Evolutionary conservation across 805 yeast genomes (phyloP), one percentile per base, ranked within the genome.

Genomic region (Ogataea neopini): DNA sequence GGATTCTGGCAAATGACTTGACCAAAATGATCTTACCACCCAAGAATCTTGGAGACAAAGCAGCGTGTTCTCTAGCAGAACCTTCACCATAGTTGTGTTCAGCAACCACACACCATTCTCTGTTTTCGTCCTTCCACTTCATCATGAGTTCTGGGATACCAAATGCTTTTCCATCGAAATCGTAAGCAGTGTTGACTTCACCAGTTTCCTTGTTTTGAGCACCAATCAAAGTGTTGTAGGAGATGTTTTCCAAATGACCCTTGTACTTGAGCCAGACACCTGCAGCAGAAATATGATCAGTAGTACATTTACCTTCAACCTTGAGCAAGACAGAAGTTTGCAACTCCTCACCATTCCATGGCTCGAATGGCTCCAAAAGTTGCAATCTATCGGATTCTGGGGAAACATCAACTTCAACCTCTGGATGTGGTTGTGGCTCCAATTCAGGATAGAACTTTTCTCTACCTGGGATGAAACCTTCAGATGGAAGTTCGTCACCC

Each of bases 41-140:
- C 38, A 94, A 77, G 75, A 88, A 94, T 70, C 95, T 80, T 47
- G 98, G 99, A 28, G 94, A 88, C 57, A 94, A 76, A 13, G 98
- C 98, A 39, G 99, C 99, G 63, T 92, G 99, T 69, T 92, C 99
- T 79, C 99, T 87, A 26, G 99, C 97, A 42, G 97, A 91, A 61
- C 99, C 99, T 75, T 92, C 99, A 72, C 99, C 99, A 64, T 92
- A 94, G 71, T 92, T 92, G 67, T 94, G 96, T 69, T 94, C 99
- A 45, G 97, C 98, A 54, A 94, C 86, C 38, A 94, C 97, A 56
- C 83, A 78, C 99, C 99, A 92, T 17, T 95, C 94, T 59, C 86
- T 79, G 14, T 70, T 58, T 51, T 88, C 94, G 43, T 81, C 74
- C 68, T 92, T 91, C 97, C 97, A 94, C 69, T 87, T 87, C 70